Percentiles rank a stretch among this genome's conserved stretches.
Conservation (phyloP, 2,329 filamentous ascomycete species). For the Sarocladium brachiariae region DNA sequence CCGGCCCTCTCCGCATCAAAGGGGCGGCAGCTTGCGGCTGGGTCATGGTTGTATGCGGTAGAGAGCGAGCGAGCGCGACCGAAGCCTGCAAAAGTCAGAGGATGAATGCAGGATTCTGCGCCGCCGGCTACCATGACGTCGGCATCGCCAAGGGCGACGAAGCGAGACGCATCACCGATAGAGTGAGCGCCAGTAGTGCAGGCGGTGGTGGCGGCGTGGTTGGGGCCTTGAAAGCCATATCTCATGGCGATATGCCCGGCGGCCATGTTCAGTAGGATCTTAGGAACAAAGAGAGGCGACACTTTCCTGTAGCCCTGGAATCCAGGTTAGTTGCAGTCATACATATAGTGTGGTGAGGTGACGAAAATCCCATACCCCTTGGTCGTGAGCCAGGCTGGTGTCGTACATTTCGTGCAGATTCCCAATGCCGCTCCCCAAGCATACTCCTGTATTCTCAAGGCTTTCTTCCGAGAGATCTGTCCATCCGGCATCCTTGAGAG, state of each 20-base stretch:
- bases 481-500: constrained; percentile 77
- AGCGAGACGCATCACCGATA: constrained; percentile 86
- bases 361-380: constrained; percentile 48
- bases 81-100: constrained; percentile 87
- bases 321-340: background rate
- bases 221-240: constrained; percentile 82
- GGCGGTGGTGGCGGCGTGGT: constrained; percentile 87
- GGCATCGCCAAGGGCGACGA: constrained; percentile 86
- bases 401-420: constrained; percentile 87
- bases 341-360: too few relatives aligned
- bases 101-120: constrained; percentile 91
- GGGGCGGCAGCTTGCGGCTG: constrained; percentile 68
- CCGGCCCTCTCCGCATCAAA: constrained; percentile 77
- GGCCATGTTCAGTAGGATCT: constrained; percentile 88
- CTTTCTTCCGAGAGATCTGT: constrained; percentile 52
- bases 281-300: constrained; percentile 87
- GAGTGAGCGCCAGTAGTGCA: constrained; percentile 96
- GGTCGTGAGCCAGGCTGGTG: constrained; percentile 69
- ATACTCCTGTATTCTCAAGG: constrained; percentile 76
- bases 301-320: constrained; percentile 82
- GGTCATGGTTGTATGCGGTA: constrained; percentile 69
- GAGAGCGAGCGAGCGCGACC: constrained; percentile 79
- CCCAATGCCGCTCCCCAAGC: constrained; percentile 90
- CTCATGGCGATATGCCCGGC: constrained; percentile 94
- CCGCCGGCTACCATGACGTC: constrained; percentile 96